These are phyloP conservation scores for Cicer bijugum DNA, from an alignment of 306 rosid genomes.

Conservation along the genomic window DNA sequence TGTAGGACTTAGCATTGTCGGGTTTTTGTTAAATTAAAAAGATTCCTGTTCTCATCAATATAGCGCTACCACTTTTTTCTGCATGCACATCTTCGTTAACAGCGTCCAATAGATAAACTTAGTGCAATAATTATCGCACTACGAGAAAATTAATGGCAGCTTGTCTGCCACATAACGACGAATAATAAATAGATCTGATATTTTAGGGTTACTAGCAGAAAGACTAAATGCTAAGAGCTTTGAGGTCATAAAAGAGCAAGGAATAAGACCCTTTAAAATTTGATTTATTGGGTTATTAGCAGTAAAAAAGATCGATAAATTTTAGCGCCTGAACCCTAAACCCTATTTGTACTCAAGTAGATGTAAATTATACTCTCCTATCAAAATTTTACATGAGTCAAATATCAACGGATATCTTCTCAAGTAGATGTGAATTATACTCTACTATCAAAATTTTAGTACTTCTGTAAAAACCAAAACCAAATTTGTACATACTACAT, in stretches of 20 bases:
- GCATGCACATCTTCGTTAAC: too few relatives aligned
- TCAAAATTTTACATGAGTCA: not conserved
- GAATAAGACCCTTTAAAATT: not conserved
- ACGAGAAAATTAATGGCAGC: too few relatives aligned
- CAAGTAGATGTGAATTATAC: not conserved
- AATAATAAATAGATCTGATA: too few relatives aligned
- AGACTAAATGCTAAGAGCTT: not conserved
- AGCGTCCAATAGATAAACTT: too few relatives aligned
- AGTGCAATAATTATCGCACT: too few relatives aligned
- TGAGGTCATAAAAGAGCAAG: not conserved
- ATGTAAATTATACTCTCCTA: not conserved
- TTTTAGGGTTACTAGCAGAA: too few relatives aligned
- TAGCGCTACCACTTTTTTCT: too few relatives aligned
- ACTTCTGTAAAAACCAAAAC: slow-evolving; percentile 2
- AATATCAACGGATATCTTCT: not conserved
- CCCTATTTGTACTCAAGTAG: too few relatives aligned
- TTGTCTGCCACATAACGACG: too few relatives aligned
- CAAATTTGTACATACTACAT: not conserved
- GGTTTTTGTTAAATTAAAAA: too few relatives aligned
- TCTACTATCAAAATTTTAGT: not conserved
- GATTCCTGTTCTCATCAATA: too few relatives aligned
- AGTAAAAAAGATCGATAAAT: not conserved
- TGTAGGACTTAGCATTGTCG: too few relatives aligned
- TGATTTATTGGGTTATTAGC: not conserved
- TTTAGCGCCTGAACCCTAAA: not conserved